These are phyloP conservation scores for Dryas drummondii DNA, from an alignment of 306 rosid genomes.

Conservation along the genomic window DNA sequence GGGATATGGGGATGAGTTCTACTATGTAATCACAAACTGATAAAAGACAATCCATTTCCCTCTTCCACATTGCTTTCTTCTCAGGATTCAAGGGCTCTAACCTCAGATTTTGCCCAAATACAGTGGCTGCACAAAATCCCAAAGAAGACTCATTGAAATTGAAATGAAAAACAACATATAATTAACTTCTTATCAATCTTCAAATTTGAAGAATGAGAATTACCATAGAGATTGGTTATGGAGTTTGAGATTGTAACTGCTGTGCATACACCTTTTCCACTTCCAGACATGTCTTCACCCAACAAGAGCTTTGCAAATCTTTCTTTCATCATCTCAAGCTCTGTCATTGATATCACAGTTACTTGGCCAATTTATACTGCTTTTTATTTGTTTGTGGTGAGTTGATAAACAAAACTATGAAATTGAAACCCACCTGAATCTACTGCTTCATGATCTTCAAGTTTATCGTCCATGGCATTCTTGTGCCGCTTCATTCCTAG, in stretches of 20 bases:
- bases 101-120: slow-evolving; percentile 82
- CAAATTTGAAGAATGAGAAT: not conserved
- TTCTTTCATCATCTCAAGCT: slow-evolving; percentile 80
- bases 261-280: slow-evolving; percentile 96
- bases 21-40: slow-evolving; percentile 95
- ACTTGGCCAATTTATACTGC: not conserved
- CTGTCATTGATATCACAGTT: slow-evolving; percentile 40
- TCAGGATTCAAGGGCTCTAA: slow-evolving; percentile 77
- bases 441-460: slow-evolving; percentile 51
- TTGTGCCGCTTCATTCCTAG: slow-evolving; percentile 48
- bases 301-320: slow-evolving; percentile 84
- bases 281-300: slow-evolving; percentile 98
- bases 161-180: slow-evolving; percentile 5
- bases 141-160: slow-evolving; percentile 1
- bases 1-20: slow-evolving; percentile 73
- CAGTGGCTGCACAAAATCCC: slow-evolving; percentile 59
- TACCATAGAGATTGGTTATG: slow-evolving; percentile 94
- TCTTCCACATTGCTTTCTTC: slow-evolving; percentile 94
- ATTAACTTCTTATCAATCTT: not conserved
- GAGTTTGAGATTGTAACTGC: slow-evolving; percentile 92
- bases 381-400: not conserved
- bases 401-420: slow-evolving; percentile 2
- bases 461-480: slow-evolving; percentile 34
- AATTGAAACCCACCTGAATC: slow-evolving; percentile 57
- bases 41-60: slow-evolving; percentile 87